Percentiles rank a stretch among this genome's conserved stretches.
phyloP scores from a whole-genome alignment of 495 filamentous ascomycete species.

The Thermothielavioides terrestris region DNA sequence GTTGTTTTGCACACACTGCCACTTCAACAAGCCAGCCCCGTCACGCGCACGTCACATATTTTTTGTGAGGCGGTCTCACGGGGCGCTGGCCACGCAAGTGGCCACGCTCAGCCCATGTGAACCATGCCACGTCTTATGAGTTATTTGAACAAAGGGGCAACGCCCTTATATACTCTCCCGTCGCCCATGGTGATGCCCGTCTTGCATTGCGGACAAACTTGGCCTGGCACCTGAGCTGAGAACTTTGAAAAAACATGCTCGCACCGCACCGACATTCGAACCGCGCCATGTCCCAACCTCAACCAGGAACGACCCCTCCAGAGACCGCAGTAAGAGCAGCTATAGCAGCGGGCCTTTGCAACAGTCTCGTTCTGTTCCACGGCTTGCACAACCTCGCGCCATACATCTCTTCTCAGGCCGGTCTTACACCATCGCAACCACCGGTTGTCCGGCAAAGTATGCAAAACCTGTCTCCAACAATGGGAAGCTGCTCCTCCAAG shows the following conservation, averaged over 20 bases:
- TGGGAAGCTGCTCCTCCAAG: slow-evolving; percentile 1
- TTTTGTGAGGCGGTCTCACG: background rate
- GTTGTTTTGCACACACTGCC: background rate
- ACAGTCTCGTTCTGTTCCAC: slow-evolving; percentile 11
- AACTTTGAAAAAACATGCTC: background rate
- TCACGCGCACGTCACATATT: background rate
- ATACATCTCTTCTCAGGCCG: slow-evolving; percentile 3
- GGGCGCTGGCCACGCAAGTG: too few species aligned
- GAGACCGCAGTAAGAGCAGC: slow-evolving; percentile 10
- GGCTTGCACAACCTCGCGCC: slow-evolving; percentile 5
- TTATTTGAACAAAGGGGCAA: too few species aligned
- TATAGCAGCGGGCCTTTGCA: slow-evolving; percentile 15
- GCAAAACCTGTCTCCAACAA: too few species aligned
- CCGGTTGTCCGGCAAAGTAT: too few species aligned
- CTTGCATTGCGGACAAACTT: background rate
- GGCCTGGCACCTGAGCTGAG: background rate
- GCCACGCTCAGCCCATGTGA: too few species aligned
- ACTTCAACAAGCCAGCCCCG: background rate
- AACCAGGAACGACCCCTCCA: background rate
- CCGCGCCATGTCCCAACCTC: background rate
- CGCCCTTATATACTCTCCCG: background rate
- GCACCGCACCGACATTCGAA: background rate
- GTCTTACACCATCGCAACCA: background rate
- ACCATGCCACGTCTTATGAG: too few species aligned
- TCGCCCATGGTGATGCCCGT: too few species aligned